phyloP scores from a whole-genome alignment of 192 early-diverging fungal genomes.

The Coemansia sp. region DNA sequence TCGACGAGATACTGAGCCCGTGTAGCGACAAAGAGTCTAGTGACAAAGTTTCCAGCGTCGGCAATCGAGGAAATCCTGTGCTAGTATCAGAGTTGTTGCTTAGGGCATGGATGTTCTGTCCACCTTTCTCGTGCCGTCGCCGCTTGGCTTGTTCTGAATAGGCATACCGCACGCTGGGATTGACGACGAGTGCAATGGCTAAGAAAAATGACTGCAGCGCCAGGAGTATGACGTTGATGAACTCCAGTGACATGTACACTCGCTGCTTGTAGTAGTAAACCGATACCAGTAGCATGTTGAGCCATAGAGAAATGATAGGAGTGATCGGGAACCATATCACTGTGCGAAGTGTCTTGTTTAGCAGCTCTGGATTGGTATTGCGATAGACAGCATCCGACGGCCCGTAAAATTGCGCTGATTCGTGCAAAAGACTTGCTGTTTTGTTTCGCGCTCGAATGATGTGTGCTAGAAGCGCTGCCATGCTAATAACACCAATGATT shows the following conservation, averaged over 20 bases:
- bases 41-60: neutral
- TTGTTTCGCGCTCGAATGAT: slow-evolving; percentile 20
- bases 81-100: neutral
- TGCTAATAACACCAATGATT: slow-evolving; percentile 25
- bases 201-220: slow-evolving; percentile 33
- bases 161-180: slow-evolving; percentile 20
- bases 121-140: neutral
- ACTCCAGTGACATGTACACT: slow-evolving; percentile 22
- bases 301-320: slow-evolving; percentile 39
- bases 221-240: slow-evolving; percentile 24
- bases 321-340: slow-evolving; percentile 47
- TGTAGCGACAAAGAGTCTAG: neutral
- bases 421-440: slow-evolving; percentile 3
- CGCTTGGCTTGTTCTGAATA: neutral
- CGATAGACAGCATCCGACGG: neutral
- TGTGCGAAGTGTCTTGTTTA: slow-evolving; percentile 20
- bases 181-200: slow-evolving; percentile 33
- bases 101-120: neutral
- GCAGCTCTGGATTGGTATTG: slow-evolving; percentile 9
- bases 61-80: neutral
- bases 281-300: slow-evolving; percentile 22
- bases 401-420: slow-evolving; percentile 10
- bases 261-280: slow-evolving; percentile 22
- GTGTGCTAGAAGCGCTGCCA: slow-evolving; percentile 2
- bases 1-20: neutral